Evolutionary conservation across 2,329 filamentous ascomycete genomes (phyloP).

Genomic region (Waltergamsia citrina): DNA sequence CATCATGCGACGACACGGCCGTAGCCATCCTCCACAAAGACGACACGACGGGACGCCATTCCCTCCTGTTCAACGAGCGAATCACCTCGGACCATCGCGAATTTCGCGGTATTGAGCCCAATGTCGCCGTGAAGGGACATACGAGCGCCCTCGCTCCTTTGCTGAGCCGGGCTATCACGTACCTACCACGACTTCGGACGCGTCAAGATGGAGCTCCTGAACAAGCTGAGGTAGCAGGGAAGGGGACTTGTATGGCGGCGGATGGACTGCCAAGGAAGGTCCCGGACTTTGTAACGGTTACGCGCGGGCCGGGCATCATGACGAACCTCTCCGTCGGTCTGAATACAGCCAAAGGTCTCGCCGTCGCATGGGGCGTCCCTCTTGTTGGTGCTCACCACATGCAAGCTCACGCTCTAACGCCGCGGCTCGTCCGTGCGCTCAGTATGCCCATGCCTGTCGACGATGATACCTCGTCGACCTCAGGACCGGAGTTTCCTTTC

Average conservation of each 20-base stretch:
- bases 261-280: conserved; percentile 21
- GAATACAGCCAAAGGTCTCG: conserved; percentile 77
- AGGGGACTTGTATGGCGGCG: conserved; percentile 6
- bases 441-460: conserved; percentile 15
- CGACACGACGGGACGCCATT: conserved; percentile 27
- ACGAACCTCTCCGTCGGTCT: conserved; percentile 70
- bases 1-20: conserved; percentile 87
- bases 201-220: conserved; percentile 6
- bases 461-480: conserved; percentile 1
- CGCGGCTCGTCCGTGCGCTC: conserved; percentile 63
- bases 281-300: conserved; percentile 82
- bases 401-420: conserved; percentile 91
- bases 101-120: conserved; percentile 72
- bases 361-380: conserved; percentile 74
- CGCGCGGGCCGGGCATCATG: conserved; percentile 82
- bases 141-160: conserved; percentile 60
- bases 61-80: conserved; percentile 70
- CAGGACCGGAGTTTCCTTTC: conserved; percentile 64
- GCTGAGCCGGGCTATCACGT: conserved; percentile 50
- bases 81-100: conserved; percentile 69
- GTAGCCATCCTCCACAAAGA: conserved; percentile 57
- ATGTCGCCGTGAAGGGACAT: conserved; percentile 67
- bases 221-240: conserved; percentile 9
- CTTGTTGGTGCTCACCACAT: conserved; percentile 89
- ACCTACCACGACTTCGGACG: no score